These are phyloP conservation scores for Besnoitia besnoiti DNA, from an alignment of 169 alveolate genomes.

Conservation along the genomic window DNA sequence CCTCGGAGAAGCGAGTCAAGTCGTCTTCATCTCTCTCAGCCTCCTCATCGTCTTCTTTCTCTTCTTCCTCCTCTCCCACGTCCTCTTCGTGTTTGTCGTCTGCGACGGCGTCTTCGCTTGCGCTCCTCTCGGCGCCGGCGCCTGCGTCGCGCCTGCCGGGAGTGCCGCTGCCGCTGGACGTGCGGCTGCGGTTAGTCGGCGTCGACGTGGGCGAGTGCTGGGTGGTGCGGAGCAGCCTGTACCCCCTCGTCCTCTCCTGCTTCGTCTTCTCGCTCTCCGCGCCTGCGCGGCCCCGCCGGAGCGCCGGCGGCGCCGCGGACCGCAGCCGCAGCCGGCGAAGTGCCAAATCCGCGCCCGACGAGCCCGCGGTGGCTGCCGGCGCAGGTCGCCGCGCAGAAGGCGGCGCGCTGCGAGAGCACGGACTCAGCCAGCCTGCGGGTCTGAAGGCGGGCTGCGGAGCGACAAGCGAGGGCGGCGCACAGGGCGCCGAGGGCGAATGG, in stretches of 20 bases:
- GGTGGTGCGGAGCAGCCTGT: slow-evolving; percentile 59
- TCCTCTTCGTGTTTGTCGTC: not conserved
- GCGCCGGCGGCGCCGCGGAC: not conserved
- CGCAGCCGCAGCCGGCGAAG: not conserved
- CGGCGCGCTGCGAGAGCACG: too few species aligned
- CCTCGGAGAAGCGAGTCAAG: not conserved
- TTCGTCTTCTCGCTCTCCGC: not conserved
- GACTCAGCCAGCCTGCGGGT: too few species aligned
- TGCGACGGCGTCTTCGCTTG: not conserved
- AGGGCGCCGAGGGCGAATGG: too few species aligned
- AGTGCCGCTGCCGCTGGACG: slow-evolving; percentile 52
- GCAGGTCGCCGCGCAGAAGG: too few species aligned
- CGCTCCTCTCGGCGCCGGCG: not conserved
- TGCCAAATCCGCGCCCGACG: too few species aligned
- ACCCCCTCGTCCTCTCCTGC: slow-evolving; percentile 36
- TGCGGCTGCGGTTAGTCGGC: slow-evolving; percentile 36
- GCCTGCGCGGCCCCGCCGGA: not conserved
- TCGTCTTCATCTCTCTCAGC: not conserved
- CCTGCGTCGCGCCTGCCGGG: slow-evolving; percentile 31
- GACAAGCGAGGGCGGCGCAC: too few species aligned
- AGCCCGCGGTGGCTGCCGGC: not conserved
- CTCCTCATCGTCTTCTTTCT: not conserved
- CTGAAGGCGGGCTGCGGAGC: too few species aligned
- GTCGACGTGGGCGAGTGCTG: slow-evolving; percentile 36
- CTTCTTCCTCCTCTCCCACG: slow-evolving; percentile 5